Percentiles rank a stretch among this genome's conserved stretches.
Conservation (phyloP, 176 grass and related monocot genomes). For the Aegilops speltoides region DNA sequence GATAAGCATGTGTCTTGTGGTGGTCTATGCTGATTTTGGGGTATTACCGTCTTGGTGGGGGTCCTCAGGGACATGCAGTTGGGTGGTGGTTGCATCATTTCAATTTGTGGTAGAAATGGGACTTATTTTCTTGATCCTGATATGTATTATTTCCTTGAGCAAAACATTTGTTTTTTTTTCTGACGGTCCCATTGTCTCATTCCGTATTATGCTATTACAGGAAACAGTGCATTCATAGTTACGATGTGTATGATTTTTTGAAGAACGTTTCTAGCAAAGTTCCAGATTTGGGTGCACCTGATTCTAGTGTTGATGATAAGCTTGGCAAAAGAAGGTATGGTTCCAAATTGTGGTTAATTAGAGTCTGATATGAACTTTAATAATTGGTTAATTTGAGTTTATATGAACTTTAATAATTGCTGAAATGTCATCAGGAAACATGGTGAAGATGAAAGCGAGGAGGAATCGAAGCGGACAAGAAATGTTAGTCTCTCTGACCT, state of each 20-base stretch:
- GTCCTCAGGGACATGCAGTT: no score
- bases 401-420: slow-evolving; percentile 9
- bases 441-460: slow-evolving; percentile 51
- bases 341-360: slow-evolving; percentile 4
- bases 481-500: slow-evolving; percentile 38
- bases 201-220: slow-evolving; percentile 47
- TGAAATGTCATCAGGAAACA: slow-evolving; percentile 48
- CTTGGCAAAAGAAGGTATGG: slow-evolving; percentile 50
- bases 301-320: slow-evolving; percentile 68
- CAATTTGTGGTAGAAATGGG: not conserved
- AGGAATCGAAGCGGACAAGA: slow-evolving; percentile 53
- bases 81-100: slow-evolving; percentile 2
- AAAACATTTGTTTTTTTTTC: not conserved
- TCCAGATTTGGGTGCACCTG: slow-evolving; percentile 67
- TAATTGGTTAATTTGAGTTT: slow-evolving; percentile 22
- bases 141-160: not conserved
- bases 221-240: slow-evolving; percentile 82
- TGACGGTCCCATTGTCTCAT: not conserved
- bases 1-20: not conserved
- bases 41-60: not conserved
- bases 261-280: slow-evolving; percentile 85
- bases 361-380: slow-evolving; percentile 15
- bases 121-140: not conserved
- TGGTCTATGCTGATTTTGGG: not conserved
- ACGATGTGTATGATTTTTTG: slow-evolving; percentile 97